Percentiles rank a stretch among this genome's conserved stretches.
Conservation (phyloP, 75 land plant species). For the Pinus taeda region DNA sequence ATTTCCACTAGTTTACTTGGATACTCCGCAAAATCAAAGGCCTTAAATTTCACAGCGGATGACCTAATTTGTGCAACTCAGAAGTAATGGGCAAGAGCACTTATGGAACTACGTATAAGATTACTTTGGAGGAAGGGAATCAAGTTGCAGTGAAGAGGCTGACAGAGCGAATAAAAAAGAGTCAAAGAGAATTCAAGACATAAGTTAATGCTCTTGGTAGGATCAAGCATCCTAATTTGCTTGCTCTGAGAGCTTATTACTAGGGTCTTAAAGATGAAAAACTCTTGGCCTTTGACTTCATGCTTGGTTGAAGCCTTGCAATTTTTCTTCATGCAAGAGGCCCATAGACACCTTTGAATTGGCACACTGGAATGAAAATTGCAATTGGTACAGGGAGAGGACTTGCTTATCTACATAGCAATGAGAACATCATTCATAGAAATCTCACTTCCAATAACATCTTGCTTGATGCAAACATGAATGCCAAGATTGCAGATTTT, state of each 20-base stretch:
- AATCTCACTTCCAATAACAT: constrained; percentile 85
- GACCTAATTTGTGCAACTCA: constrained; percentile 83
- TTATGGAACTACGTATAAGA: constrained; percentile 87
- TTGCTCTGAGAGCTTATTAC: constrained; percentile 85
- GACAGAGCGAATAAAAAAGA: constrained; percentile 70
- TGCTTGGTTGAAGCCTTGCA: constrained; percentile 78
- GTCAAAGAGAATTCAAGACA: constrained; percentile 69
- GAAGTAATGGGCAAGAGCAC: constrained; percentile 93
- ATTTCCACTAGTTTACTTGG: no score
- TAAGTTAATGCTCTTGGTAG: constrained; percentile 69
- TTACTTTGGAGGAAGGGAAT: constrained; percentile 76
- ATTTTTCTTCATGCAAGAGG: constrained; percentile 85
- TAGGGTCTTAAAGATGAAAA: constrained; percentile 87
- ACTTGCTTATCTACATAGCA: constrained; percentile 62
- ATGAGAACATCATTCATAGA: constrained; percentile 72
- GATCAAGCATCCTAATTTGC: constrained; percentile 71
- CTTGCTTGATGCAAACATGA: constrained; percentile 53
- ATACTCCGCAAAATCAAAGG: no score
- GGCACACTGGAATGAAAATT: constrained; percentile 81
- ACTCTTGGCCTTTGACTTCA: constrained; percentile 82
- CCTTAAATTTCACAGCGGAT: constrained; percentile 58
- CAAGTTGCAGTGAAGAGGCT: constrained; percentile 89
- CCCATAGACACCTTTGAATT: constrained; percentile 69
- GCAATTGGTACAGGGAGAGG: constrained; percentile 65
- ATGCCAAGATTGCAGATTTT: constrained; percentile 73